phyloP scores from a whole-genome alignment of 1,139 yeast genomes.

The Sugiyamaella japonica region DNA sequence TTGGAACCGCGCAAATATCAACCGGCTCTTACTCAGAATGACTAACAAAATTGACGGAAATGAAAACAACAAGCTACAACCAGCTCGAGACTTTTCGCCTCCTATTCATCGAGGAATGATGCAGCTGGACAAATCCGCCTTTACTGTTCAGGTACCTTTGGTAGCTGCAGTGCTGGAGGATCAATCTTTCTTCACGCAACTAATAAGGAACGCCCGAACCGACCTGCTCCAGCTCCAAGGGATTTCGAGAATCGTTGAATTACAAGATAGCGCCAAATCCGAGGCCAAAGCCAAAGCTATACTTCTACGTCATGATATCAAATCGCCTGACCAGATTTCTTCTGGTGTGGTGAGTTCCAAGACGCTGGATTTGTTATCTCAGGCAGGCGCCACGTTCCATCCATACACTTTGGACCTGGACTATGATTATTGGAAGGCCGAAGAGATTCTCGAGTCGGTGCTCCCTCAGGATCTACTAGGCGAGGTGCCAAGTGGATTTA shows the following conservation, averaged over 20 bases:
- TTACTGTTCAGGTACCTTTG: constrained; percentile 55
- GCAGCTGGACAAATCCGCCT: constrained; percentile 62
- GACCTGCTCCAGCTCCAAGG: constrained; percentile 65
- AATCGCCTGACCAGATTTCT: constrained; percentile 44
- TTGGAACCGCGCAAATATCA: too few species aligned
- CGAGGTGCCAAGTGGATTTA: constrained; percentile 87
- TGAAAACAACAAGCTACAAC: too few species aligned
- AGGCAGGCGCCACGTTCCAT: constrained; percentile 49
- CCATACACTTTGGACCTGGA: constrained; percentile 60
- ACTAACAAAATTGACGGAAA: neutral
- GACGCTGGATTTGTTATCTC: constrained; percentile 50
- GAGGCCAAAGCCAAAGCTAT: constrained; percentile 54
- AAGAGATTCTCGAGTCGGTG: constrained; percentile 74
- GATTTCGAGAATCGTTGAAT: constrained; percentile 61
- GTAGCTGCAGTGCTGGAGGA: constrained; percentile 70
- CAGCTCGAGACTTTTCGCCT: constrained; percentile 46
- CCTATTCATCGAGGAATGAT: constrained; percentile 70
- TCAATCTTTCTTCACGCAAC: constrained; percentile 52
- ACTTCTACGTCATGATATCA: constrained; percentile 56
- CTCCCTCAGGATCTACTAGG: constrained; percentile 69
- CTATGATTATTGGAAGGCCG: constrained; percentile 87
- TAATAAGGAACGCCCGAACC: constrained; percentile 51
- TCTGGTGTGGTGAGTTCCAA: constrained; percentile 47
- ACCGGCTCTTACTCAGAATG: neutral
- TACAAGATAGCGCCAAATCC: constrained; percentile 34